Base-by-base conservation (phyloP, 306 rosid genomes). In the Prinsepia uniflora region DNA sequence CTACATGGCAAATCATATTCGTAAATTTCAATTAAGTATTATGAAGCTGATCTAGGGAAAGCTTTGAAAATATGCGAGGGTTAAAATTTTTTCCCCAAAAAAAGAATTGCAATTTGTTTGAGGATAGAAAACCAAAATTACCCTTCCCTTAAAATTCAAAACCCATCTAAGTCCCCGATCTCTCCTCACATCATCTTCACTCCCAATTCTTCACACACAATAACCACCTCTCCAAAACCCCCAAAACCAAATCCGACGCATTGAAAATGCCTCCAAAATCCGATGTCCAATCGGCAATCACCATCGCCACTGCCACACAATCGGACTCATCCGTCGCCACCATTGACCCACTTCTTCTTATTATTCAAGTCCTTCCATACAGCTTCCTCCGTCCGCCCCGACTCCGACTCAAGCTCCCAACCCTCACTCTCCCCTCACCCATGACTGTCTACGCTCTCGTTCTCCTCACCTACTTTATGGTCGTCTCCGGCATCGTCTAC, bases 381-480 rank as follows among this genome's bases (percentile, higher is more conserved):
- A 74, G 77, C 86, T 74, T 94, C 85, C 92, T 92, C 82, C 91
- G 84, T 5, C 79, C 79, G 19, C 89, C 89, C 6, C 81, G 70
- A 44, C 84, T 80, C 74, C 69, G 81, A 42, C 78, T 80, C 12
- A 76, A 80, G 78, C 72, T 80, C 52, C 84, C 84, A 55, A 55
- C 81, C 68, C 44, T 80, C 45, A 72, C 80, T 17, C 72, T 84
- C 13, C 92, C 87, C 1, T 84, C 89, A 10, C 84, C 87, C 19
- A 84, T 84, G 87, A 81, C 89, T 43, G 89, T 88, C 70, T 84
- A 79, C 73, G 81, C 91, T 53, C 82, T 95, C 12, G 86, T 89
- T 76, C 99, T 91, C 71, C 90, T 91, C 75, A 91, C 99, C 70
- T 89, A 95, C 85, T 95, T 91, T 89, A 87, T 95, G 91, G 96